Evolutionary conservation across 129 eudicot genomes (phyloP).

Genomic region (Lonicera japonica): DNA sequence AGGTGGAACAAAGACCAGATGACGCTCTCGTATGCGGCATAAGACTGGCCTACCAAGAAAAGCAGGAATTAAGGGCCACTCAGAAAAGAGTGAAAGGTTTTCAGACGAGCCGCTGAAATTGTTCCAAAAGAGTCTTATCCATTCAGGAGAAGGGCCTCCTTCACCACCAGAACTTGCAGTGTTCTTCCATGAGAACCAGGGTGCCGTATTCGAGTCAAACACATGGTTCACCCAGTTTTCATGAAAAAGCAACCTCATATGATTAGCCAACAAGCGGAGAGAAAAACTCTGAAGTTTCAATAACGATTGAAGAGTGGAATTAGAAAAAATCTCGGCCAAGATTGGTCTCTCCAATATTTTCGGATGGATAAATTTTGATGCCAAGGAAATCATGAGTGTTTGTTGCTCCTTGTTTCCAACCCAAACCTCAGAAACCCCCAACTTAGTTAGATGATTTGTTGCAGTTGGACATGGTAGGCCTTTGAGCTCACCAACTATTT

Average conservation of each 20-base stretch:
- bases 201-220: constrained; percentile 57
- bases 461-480: constrained; percentile 95
- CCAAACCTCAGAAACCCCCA: constrained; percentile 78
- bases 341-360: constrained; percentile 67
- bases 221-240: constrained; percentile 90
- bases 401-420: constrained; percentile 88
- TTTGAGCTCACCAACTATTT: constrained; percentile 59
- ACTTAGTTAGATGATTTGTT: constrained; percentile 42
- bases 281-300: constrained; percentile 65
- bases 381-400: constrained; percentile 51
- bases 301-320: constrained; percentile 39
- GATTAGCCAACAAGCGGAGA: constrained; percentile 63
- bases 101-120: constrained; percentile 54
- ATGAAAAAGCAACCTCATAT: constrained; percentile 70
- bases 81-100: constrained; percentile 77
- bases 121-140: constrained; percentile 87
- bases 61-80: constrained; percentile 97
- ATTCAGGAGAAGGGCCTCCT: constrained; percentile 83
- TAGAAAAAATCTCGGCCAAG: constrained; percentile 55
- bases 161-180: constrained; percentile 48
- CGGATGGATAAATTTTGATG: constrained; percentile 73
- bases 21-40: constrained; percentile 84
- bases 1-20: constrained; percentile 82
- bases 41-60: constrained; percentile 93
- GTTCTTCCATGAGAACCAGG: constrained; percentile 98